These are phyloP conservation scores for Rostrohypoxylon terebratum DNA, from an alignment of 495 filamentous ascomycete species.

Conservation along the genomic window DNA sequence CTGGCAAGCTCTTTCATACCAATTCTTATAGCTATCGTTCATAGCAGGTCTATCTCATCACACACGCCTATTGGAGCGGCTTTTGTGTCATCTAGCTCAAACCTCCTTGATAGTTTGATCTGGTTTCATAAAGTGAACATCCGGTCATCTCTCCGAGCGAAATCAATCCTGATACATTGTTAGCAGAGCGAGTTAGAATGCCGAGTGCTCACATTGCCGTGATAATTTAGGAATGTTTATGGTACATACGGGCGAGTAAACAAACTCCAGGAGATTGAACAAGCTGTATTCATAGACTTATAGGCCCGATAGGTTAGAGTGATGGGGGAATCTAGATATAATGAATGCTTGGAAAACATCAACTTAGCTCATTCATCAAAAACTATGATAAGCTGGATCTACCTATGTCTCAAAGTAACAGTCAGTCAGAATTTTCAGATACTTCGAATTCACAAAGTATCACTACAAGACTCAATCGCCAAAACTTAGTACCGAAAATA, in stretches of 20 bases:
- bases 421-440: not conserved
- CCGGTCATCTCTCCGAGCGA: not conserved
- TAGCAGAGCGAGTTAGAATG: no score
- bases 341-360: not conserved
- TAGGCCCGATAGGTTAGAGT: not conserved
- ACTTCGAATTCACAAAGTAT: not conserved
- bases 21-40: slow-evolving; percentile 6
- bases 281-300: slow-evolving; percentile 16
- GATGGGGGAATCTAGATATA: not conserved
- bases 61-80: not conserved
- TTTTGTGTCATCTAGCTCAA: not conserved
- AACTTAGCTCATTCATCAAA: not conserved
- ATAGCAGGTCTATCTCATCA: slow-evolving; percentile 5
- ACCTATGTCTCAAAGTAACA: not conserved
- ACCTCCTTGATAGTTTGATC: slow-evolving; percentile 21
- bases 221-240: slow-evolving; percentile 7
- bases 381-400: not conserved
- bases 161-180: no score
- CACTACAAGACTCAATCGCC: no score
- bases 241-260: not conserved
- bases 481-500: no score
- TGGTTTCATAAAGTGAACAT: slow-evolving; percentile 1
- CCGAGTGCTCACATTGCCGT: slow-evolving; percentile 15
- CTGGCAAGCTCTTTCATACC: slow-evolving; percentile 24
- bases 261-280: slow-evolving; percentile 2